phyloP scores from a whole-genome alignment of 352 stramenopile genomes.

The Labyrinthula sp. region DNA sequence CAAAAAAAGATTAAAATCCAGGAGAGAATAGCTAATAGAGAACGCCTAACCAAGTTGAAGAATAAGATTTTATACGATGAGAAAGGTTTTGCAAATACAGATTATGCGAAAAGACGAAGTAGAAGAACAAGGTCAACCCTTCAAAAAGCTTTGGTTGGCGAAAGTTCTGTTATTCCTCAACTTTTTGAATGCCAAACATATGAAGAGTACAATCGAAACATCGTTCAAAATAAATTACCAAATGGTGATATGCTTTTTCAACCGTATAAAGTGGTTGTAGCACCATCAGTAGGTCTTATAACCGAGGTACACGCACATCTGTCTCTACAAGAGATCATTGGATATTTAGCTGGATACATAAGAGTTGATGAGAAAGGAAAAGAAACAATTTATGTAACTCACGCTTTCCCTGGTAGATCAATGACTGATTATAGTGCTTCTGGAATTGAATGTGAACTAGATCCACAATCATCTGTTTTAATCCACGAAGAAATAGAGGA shows the following conservation, averaged over 20 bases:
- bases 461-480: conserved; percentile 66
- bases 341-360: conserved; percentile 69
- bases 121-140: neutral
- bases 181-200: neutral
- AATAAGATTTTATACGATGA: no score
- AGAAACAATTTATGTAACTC: conserved; percentile 66
- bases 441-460: conserved; percentile 79
- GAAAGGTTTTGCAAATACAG: no score
- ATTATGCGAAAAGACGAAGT: no score
- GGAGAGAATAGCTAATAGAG: no score
- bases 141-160: conserved; percentile 6
- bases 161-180: conserved; percentile 28
- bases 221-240: conserved; percentile 21
- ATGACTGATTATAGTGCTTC: no score
- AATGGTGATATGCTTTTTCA: conserved; percentile 32
- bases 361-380: conserved; percentile 44
- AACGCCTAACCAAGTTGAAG: no score
- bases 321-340: conserved; percentile 73
- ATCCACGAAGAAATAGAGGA: conserved; percentile 63
- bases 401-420: conserved; percentile 67
- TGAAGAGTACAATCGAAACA: conserved; percentile 11
- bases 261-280: conserved; percentile 59
- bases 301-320: conserved; percentile 73
- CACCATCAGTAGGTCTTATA: conserved; percentile 63
- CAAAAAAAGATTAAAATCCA: no score